Conservation (phyloP, 805 yeast species). For the Pichia paraexigua region DNA sequence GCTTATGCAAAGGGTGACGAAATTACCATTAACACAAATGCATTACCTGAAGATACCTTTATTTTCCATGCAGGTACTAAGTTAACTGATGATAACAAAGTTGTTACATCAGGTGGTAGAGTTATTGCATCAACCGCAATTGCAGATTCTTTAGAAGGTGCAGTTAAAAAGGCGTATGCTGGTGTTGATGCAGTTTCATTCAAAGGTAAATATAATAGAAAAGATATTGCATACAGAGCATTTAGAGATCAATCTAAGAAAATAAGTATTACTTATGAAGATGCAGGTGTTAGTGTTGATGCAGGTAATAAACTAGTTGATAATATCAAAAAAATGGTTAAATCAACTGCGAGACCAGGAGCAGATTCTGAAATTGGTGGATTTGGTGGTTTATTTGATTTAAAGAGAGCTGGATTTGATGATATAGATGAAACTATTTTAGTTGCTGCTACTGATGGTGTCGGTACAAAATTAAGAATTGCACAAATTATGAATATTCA, state of each 20-base stretch:
- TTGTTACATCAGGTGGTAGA: slow-evolving; percentile 91
- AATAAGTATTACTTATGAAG: slow-evolving; percentile 72
- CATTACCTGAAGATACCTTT: slow-evolving; percentile 49
- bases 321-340: slow-evolving; percentile 82
- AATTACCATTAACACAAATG: slow-evolving; percentile 45
- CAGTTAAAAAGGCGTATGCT: slow-evolving; percentile 77
- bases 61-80: slow-evolving; percentile 98
- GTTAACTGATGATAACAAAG: slow-evolving; percentile 37
- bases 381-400: slow-evolving; percentile 93
- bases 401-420: slow-evolving; percentile 76
- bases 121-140: slow-evolving; percentile 92
- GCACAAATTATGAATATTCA: slow-evolving; percentile 88
- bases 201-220: slow-evolving; percentile 72
- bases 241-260: slow-evolving; percentile 45
- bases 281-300: slow-evolving; percentile 96
- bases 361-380: slow-evolving; percentile 99
- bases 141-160: slow-evolving; percentile 64
- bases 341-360: slow-evolving; percentile 89
- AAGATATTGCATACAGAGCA: slow-evolving; percentile 94
- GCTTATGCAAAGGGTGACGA: slow-evolving; percentile 77
- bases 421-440: slow-evolving; percentile 68
- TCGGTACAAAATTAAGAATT: slow-evolving; percentile 91
- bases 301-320: slow-evolving; percentile 88
- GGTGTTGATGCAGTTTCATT: slow-evolving; percentile 77
- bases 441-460: slow-evolving; percentile 99